phyloP scores from a whole-genome alignment of 1,284 basidiomycete genomes.

The Ceraceosorus guamensis region DNA sequence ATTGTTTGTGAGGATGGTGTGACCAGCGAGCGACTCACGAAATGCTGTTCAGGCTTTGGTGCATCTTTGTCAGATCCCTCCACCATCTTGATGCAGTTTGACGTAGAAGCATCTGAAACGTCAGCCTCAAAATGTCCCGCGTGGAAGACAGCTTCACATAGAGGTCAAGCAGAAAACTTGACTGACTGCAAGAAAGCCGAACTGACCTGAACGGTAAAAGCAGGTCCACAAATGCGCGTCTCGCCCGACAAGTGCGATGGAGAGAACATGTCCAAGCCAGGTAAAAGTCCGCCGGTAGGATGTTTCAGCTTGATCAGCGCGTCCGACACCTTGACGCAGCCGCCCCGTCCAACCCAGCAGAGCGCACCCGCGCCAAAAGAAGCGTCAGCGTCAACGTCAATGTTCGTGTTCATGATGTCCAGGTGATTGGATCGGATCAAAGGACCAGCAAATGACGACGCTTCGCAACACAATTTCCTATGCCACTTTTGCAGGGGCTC shows the following conservation, averaged over 20 bases:
- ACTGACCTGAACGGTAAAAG: slow-evolving; percentile 70
- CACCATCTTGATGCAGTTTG: slow-evolving; percentile 57
- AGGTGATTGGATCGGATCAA: too few relatives aligned
- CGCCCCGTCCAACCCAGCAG: neutral
- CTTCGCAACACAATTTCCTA: too few relatives aligned
- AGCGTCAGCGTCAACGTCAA: neutral
- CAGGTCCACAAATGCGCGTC: slow-evolving; percentile 58
- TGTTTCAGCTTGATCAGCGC: slow-evolving; percentile 76
- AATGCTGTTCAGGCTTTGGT: slow-evolving; percentile 67
- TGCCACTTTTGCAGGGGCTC: too few relatives aligned
- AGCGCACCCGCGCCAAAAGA: neutral
- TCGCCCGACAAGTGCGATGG: slow-evolving; percentile 40
- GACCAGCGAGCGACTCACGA: slow-evolving; percentile 51
- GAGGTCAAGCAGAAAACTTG: neutral
- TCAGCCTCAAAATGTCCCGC: neutral
- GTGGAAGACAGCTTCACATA: neutral
- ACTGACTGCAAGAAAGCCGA: neutral
- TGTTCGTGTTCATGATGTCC: too few relatives aligned
- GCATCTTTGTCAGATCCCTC: slow-evolving; percentile 58
- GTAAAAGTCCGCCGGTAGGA: slow-evolving; percentile 69
- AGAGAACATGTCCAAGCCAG: slow-evolving; percentile 65
- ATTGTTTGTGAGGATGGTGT: too few relatives aligned
- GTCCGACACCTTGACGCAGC: slow-evolving; percentile 79
- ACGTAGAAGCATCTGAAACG: neutral
- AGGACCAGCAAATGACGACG: neutral